Evolutionary conservation across 257 asterid genomes (phyloP).

Genomic region (Petunia secreta): DNA sequence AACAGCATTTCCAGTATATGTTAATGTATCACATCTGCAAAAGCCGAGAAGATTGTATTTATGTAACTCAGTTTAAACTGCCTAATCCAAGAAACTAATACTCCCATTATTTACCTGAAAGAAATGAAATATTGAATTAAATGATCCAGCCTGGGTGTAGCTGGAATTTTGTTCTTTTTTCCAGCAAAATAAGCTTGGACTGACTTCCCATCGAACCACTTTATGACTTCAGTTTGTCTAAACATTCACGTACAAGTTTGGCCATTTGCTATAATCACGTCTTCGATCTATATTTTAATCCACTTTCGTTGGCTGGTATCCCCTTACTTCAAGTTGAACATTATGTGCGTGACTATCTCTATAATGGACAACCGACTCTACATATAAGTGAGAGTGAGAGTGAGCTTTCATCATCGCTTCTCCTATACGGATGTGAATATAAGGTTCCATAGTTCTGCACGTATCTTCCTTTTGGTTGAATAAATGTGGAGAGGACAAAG

Average conservation of each 20-base stretch:
- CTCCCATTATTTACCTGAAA: not conserved
- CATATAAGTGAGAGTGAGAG: slow-evolving; percentile 30
- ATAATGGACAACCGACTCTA: slow-evolving; percentile 44
- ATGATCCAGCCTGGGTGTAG: slow-evolving; percentile 55
- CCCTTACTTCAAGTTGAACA: slow-evolving; percentile 41
- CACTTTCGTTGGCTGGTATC: slow-evolving; percentile 30
- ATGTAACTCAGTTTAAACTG: not conserved
- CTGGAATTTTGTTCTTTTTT: slow-evolving; percentile 59
- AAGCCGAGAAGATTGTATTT: not conserved
- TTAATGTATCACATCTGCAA: not conserved
- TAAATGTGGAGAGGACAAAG: slow-evolving; percentile 30
- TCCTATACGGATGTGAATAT: slow-evolving; percentile 52
- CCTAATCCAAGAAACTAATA: not conserved
- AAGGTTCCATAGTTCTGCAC: slow-evolving; percentile 44
- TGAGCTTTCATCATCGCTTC: slow-evolving; percentile 41
- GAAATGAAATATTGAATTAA: slow-evolving; percentile 25
- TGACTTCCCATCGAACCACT: slow-evolving; percentile 22
- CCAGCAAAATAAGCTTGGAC: slow-evolving; percentile 38
- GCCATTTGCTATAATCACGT: slow-evolving; percentile 32
- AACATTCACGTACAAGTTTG: slow-evolving; percentile 38
- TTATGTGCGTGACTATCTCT: slow-evolving; percentile 45
- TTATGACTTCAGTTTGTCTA: slow-evolving; percentile 30
- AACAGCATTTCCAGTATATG: not conserved
- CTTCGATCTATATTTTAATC: slow-evolving; percentile 34
- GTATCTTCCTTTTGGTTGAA: slow-evolving; percentile 29